Evolutionary conservation across 2,329 filamentous ascomycete species (phyloP), one percentile per base, ranked within the genome.

Genomic region (Penicillium capsulatum): DNA sequence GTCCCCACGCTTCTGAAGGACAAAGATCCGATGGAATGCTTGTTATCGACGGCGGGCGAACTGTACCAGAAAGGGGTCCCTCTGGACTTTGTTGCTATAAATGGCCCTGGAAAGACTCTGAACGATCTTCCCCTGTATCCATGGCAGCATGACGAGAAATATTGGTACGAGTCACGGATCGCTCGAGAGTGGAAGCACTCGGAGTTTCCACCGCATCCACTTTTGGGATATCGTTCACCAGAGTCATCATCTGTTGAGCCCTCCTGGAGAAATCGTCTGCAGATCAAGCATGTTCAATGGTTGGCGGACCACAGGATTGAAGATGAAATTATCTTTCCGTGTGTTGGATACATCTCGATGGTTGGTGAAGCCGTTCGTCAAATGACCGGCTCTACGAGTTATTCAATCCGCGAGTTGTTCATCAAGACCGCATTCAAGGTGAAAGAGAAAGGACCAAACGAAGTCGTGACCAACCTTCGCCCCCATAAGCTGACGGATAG

Each of bases 221-320:
- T 61, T 33, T 13, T 59, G 1, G 55, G 53, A 4, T 26, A 30
- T 2, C 58, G 58, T 2, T 38, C 57, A 17, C 38, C 53, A 17
- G 66, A 66, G 44, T 47, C 51, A 14, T 38, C 45, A 6, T 44
- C 51, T 8, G 20, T 58, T 1, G 53, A 66, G 7, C 68, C 69
- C 0, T 35, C 44, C 0, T 77, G 69, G 68, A 53, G 68, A 17
- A 59, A 63, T 22, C 16, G 53, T 6, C 34, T 66, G 2, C 42
- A 50, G 0, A 27, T 58, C 0, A 38, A 45, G 1, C 48, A 61
- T 26, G 45, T 55, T 0, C 46, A 59, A 0, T 65, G 63, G 62
- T 37, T 65, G 7, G 28, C 31, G 1, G 59, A 64, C 16, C 62
- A 65, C 41, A 34, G 48, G 2, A 40, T 63, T 8, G 36, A 47